phyloP scores from a whole-genome alignment of 2,329 filamentous ascomycete species.

The Aspergillus versicolor region DNA sequence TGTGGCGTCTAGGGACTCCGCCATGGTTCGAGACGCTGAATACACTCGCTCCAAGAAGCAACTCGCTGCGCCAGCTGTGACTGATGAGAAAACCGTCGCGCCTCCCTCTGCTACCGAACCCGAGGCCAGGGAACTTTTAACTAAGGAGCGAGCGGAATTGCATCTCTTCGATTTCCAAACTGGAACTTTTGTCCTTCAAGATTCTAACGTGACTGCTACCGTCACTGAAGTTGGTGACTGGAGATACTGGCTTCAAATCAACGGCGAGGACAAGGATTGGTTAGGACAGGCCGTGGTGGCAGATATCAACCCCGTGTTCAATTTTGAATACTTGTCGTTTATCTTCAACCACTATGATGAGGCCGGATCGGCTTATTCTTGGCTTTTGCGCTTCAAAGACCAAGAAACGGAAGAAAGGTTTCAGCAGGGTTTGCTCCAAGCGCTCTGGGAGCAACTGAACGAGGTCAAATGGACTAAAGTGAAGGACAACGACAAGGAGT shows the following conservation, averaged over 20 bases:
- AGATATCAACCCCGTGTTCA: slow-evolving; percentile 97
- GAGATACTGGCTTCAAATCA: slow-evolving; percentile 94
- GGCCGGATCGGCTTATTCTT: slow-evolving; percentile 89
- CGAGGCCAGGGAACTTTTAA: slow-evolving; percentile 68
- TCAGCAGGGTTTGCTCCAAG: slow-evolving; percentile 91
- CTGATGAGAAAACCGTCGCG: slow-evolving; percentile 56
- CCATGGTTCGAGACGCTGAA: slow-evolving; percentile 47
- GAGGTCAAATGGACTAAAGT: slow-evolving; percentile 91
- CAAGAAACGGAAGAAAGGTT: slow-evolving; percentile 78
- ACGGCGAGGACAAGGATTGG: slow-evolving; percentile 74
- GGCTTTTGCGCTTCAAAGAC: slow-evolving; percentile 89
- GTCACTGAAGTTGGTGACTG: slow-evolving; percentile 86
- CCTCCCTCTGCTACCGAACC: slow-evolving; percentile 64
- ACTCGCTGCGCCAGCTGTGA: slow-evolving; percentile 35
- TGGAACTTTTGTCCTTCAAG: slow-evolving; percentile 80
- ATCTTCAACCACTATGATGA: slow-evolving; percentile 96
- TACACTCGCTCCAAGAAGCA: slow-evolving; percentile 43
- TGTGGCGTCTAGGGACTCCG: slow-evolving; percentile 42
- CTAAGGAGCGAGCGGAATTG: slow-evolving; percentile 75
- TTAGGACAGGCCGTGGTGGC: slow-evolving; percentile 80
- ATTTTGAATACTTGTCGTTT: slow-evolving; percentile 98
- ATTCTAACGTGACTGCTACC: slow-evolving; percentile 69
- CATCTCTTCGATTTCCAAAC: slow-evolving; percentile 91
- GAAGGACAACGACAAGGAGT: slow-evolving; percentile 89
- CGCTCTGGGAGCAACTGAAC: slow-evolving; percentile 94